Conservation (phyloP, 2,329 filamentous ascomycete genomes). For the Hypoxylon rubiginosum region DNA sequence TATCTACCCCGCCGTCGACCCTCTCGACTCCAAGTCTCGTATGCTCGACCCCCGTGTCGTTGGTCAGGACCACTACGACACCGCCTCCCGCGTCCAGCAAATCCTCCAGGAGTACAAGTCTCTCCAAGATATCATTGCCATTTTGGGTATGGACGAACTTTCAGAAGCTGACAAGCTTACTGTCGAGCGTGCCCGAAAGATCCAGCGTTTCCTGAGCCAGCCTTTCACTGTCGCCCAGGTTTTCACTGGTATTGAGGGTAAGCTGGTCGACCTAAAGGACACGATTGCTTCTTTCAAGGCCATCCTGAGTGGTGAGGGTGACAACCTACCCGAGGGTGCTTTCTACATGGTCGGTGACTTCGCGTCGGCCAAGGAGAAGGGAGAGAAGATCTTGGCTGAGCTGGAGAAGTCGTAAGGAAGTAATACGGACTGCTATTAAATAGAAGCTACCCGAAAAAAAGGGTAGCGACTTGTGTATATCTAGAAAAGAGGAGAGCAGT, state of each 20-base stretch:
- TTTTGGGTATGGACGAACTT: constrained; percentile 99
- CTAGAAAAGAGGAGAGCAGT: constrained; percentile 61
- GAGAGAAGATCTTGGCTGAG: constrained; percentile 99
- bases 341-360: constrained; percentile 99
- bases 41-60: constrained; percentile 99
- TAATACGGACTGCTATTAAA: constrained; percentile 51
- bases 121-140: constrained; percentile 99
- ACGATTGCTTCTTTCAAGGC: constrained; percentile 98
- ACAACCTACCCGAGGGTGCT: constrained; percentile 92
- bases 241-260: constrained; percentile 94
- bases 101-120: constrained; percentile 99
- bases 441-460: constrained; percentile 51
- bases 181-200: constrained; percentile 99
- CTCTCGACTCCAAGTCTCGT: constrained; percentile 99
- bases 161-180: constrained; percentile 99
- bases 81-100: constrained; percentile 95
- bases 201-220: constrained; percentile 99
- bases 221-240: constrained; percentile 91
- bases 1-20: constrained; percentile 99
- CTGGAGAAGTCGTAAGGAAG: constrained; percentile 74
- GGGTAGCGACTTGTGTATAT: constrained; percentile 68
- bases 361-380: constrained; percentile 92
- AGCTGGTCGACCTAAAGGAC: constrained; percentile 98
- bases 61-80: constrained; percentile 97
- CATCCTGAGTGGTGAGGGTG: constrained; percentile 94